Conservation (phyloP, 768 basidiomycete species). For the Kwoniella dejecticola region DNA sequence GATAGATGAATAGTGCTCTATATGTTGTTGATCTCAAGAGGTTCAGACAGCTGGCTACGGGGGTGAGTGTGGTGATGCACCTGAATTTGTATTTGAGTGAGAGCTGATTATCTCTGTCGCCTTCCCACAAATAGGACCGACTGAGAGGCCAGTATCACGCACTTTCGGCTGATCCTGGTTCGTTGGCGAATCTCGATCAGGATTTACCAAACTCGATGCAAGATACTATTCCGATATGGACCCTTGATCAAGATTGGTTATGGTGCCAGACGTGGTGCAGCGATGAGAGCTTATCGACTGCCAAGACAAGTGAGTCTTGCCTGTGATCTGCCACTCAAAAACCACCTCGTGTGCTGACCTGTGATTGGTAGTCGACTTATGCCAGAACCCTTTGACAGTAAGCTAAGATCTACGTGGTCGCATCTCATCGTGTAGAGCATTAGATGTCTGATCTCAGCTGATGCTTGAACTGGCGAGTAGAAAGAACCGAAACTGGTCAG, state of each 20-base stretch:
- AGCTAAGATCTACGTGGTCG: no score
- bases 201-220: conserved; percentile 97
- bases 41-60: conserved; percentile 68
- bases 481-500: conserved; percentile 96
- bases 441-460: background rate
- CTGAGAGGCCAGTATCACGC: conserved; percentile 78
- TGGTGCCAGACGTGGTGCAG: conserved; percentile 99
- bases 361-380: conserved; percentile 94
- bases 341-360: no score
- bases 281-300: conserved; percentile 54
- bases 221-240: conserved; percentile 84
- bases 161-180: conserved; percentile 90
- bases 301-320: conserved; percentile 58
- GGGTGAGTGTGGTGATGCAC: conserved; percentile 9
- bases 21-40: conserved; percentile 94
- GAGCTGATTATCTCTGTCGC: conserved; percentile 14
- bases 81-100: conserved; percentile 4
- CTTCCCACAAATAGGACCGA: conserved; percentile 49
- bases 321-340: no score
- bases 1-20: conserved; percentile 66
- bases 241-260: conserved; percentile 89
- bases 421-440: background rate
- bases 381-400: conserved; percentile 93
- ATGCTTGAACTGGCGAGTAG: conserved; percentile 58
- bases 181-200: conserved; percentile 92